phyloP scores from a whole-genome alignment of 257 asterid species.

The Coffea eugenioides region DNA sequence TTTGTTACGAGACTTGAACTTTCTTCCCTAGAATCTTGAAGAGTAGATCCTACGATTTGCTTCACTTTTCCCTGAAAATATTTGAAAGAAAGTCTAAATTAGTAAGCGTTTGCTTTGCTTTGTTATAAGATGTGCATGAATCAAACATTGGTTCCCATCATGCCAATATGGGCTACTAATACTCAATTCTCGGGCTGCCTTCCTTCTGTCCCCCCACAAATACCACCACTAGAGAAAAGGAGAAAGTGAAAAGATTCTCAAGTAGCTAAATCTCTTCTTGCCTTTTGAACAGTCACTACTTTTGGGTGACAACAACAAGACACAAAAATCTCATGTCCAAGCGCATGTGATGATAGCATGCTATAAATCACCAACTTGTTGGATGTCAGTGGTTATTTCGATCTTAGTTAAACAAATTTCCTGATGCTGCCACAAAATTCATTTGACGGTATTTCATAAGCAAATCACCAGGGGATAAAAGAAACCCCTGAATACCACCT shows the following conservation, averaged over 20 bases:
- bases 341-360: neutral
- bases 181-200: neutral
- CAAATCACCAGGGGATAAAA: neutral
- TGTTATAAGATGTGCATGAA: neutral
- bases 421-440: too few species aligned
- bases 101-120: slow-evolving; percentile 5
- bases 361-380: neutral
- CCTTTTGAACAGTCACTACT: neutral
- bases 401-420: too few species aligned
- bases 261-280: neutral
- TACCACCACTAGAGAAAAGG: neutral
- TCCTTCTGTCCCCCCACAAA: neutral
- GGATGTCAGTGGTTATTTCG: too few species aligned
- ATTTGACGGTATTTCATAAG: neutral
- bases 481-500: slow-evolving; percentile 38
- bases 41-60: slow-evolving; percentile 98
- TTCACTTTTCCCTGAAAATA: slow-evolving; percentile 87
- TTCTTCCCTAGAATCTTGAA: slow-evolving; percentile 66
- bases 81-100: neutral
- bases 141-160: neutral
- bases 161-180: neutral
- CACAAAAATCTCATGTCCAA: neutral
- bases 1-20: slow-evolving; percentile 76
- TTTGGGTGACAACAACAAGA: neutral
- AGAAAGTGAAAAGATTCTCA: neutral